These are phyloP conservation scores for Cucumis cinereus DNA, from an alignment of 306 rosid genomes.

Conservation along the genomic window DNA sequence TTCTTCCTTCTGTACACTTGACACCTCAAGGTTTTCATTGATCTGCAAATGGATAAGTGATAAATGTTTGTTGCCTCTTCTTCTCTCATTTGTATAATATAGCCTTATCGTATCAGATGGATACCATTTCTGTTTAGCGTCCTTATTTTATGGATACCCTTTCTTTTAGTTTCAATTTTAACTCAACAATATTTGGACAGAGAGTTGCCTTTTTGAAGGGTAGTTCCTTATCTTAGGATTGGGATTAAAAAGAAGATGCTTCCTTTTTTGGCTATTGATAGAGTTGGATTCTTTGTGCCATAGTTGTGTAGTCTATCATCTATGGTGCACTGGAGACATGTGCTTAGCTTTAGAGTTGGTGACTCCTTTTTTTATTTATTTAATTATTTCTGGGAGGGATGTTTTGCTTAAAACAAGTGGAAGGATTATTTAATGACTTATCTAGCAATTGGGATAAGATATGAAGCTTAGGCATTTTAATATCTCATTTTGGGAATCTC, in stretches of 20 bases:
- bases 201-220: not conserved
- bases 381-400: not conserved
- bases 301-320: not conserved
- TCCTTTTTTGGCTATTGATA: not conserved
- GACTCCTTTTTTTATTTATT: not conserved
- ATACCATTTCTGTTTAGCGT: not conserved
- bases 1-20: no score
- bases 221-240: not conserved
- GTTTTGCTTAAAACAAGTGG: not conserved
- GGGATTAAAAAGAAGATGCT: not conserved
- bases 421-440: no score
- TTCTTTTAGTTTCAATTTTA: not conserved
- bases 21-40: no score
- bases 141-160: not conserved
- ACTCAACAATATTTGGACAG: not conserved
- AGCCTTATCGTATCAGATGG: not conserved
- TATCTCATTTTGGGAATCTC: no score
- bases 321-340: not conserved
- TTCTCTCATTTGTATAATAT: not conserved
- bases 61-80: not conserved
- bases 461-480: not conserved
- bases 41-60: no score
- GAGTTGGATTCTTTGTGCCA: not conserved
- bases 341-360: not conserved
- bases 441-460: no score